Base-by-base conservation (phyloP, 202 grass and related monocot genomes). In the Panicum virgatum region DNA sequence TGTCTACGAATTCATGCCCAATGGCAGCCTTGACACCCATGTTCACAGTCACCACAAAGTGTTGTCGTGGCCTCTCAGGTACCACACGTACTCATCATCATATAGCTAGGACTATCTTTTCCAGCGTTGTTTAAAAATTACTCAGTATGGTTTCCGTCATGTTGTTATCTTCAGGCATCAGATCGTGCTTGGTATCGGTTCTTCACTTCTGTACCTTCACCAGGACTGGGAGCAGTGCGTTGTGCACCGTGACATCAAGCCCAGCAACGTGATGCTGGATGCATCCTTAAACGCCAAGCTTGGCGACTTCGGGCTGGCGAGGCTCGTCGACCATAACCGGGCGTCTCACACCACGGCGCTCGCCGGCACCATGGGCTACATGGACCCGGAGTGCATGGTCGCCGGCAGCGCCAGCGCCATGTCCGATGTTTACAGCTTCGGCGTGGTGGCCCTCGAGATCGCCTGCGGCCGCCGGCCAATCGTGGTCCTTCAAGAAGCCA, bases 221-320 rank as follows among this genome's bases (percentile, higher is more conserved):
- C 42, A 66, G 12, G 81, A 85, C 62, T 85, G 87, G 56, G 87
- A 84, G 60, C 68, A 84, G 47, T 69, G 76, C 73, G 82, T 89
- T 22, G 87, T 89, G 34, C 87, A 89, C 59, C 47, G 82, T 40
- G 82, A 85, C 42, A n/a, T n/a, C n/a, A n/a, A n/a, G n/a, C n/a
- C n/a, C n/a, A n/a, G n/a, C n/a, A n/a, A n/a, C n/a, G n/a, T 40
- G 6, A 85, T 85, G 82, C 74, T 89, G 40, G 82, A 85, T n/a
- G 73, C 82, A 7, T 46, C 77, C 2, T 85, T 81, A 76, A 60
- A 51, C 37, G 82, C 26, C n/a, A n/a, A n/a, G n/a, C n/a, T n/a
- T n/a, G n/a, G n/a, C n/a, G n/a, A n/a, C n/a, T n/a, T n/a, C n/a
- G 82, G 87, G 3, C 87, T 89, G 30, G 86, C 87, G 20, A 80